Base-by-base conservation (phyloP, 1,284 basidiomycete species). In the Papiliotrema flavescens region DNA sequence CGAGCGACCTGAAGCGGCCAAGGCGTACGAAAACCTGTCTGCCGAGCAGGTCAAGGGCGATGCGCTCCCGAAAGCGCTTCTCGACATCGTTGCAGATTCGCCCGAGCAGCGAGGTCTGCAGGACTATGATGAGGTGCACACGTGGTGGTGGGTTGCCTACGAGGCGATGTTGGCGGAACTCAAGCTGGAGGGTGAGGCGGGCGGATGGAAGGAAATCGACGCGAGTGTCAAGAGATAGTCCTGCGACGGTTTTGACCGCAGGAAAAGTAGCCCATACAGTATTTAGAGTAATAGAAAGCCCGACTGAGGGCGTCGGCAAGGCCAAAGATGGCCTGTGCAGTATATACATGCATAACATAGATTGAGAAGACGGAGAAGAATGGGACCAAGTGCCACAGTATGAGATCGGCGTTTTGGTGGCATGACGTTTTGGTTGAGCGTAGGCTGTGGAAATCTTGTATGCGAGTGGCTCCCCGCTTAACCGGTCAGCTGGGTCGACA, bases 111-210 rank as follows among this genome's bases (percentile, higher is more conserved):
- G 53, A 40, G 64, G 62, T 24, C n/a, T 65, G 44, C 69, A 60
- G 15, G 62, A 71, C 37, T 73, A 70, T 48, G 65, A 68, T 26
- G 65, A 58, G 23, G 61, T 70, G 7, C 73, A 78, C 58, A 62
- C 61, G 15, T 78, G 75, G 75, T 78, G 76, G 76, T 78, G 76
- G 76, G 55, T 65, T 3, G 70, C 67, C 22, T 78, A 74, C 48
- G 72, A 73, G 44, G 64, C 69, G 32, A 47, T 76, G 44, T 39
- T 75, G n/a, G 57, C 52, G 4, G 71, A 70, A 41, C 58, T 73
- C 55, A 64, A 71, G 59, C 51, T 24, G 8, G 49, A 47, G 11
- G 67, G 64, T n/a, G 60, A 61, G 15, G 51, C 48, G 20, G 60
- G 62, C 40, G 64, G 57, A 9, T 75, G 72, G 73, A 45, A 59